Conservation (phyloP, 1,284 basidiomycete genomes). For the Cystobasidium sp. region DNA sequence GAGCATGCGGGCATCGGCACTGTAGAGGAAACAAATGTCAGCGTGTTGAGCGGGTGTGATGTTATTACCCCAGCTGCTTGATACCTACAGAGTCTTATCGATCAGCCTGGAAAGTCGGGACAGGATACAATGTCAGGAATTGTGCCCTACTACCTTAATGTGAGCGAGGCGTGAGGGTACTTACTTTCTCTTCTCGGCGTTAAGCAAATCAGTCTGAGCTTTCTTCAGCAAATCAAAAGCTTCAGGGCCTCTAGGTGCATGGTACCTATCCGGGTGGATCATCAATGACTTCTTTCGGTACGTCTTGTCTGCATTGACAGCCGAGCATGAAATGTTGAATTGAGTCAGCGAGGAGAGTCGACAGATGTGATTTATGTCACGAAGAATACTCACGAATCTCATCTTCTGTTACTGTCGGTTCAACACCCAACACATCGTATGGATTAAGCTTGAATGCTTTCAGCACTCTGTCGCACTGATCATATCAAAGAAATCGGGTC, state of each 20-base stretch:
- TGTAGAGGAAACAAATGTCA: neutral
- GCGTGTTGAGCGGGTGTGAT: neutral
- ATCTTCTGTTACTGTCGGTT: constrained; percentile 59
- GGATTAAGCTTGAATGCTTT: constrained; percentile 64
- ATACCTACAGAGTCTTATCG: constrained; percentile 55
- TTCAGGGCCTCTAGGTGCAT: constrained; percentile 62
- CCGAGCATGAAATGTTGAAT: too few species aligned
- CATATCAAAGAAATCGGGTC: neutral
- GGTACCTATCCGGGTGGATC: constrained; percentile 66
- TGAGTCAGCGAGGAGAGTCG: too few species aligned
- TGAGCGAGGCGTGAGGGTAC: too few species aligned
- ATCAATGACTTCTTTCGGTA: constrained; percentile 64
- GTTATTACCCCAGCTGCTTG: neutral
- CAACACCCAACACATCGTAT: constrained; percentile 63
- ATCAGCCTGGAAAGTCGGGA: constrained; percentile 43
- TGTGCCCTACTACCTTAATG: too few species aligned
- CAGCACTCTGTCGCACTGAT: constrained; percentile 61
- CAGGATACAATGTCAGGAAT: neutral
- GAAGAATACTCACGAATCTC: constrained; percentile 59
- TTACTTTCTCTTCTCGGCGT: constrained; percentile 54
- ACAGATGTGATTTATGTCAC: too few species aligned
- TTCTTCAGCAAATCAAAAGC: constrained; percentile 65
- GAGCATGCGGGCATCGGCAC: constrained; percentile 56
- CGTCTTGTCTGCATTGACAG: constrained; percentile 57
- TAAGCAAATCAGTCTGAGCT: constrained; percentile 56